Percentiles rank a stretch among this genome's conserved stretches.
These are phyloP conservation scores for Cladosporium phlei DNA, from an alignment of 2,329 filamentous ascomycete species.

Conservation along the genomic window DNA sequence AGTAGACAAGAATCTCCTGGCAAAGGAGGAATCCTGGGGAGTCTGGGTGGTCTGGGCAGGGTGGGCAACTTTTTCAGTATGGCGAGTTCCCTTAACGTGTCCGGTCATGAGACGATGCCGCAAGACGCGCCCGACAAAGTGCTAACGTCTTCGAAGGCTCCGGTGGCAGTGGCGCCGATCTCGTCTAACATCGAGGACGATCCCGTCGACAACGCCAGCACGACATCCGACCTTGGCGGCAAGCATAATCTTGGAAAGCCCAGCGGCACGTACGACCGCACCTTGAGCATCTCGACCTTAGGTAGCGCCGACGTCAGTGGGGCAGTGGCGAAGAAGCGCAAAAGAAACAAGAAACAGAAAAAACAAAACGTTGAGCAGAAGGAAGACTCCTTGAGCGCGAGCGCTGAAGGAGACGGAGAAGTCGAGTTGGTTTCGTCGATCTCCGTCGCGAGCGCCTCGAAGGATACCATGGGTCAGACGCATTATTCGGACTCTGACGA, in stretches of 20 bases:
- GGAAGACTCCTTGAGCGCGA: too few species aligned
- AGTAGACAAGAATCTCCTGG: constrained; percentile 3
- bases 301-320: neutral
- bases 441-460: neutral
- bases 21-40: constrained; percentile 6
- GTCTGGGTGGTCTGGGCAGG: too few species aligned
- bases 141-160: constrained; percentile 2
- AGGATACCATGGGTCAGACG: too few species aligned
- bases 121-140: neutral
- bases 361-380: neutral
- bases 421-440: neutral
- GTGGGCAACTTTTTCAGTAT: neutral
- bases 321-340: constrained; percentile 1
- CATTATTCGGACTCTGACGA: neutral
- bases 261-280: neutral
- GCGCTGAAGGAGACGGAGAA: neutral
- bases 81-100: constrained; percentile 1
- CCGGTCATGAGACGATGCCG: neutral
- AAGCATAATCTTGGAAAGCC: too few species aligned
- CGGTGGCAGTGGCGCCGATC: neutral
- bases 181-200: too few species aligned
- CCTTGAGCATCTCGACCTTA: neutral
- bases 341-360: constrained; percentile 1
- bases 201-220: too few species aligned
- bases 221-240: neutral